Percentiles rank a stretch among this genome's conserved stretches.
phyloP scores from a whole-genome alignment of 2,329 filamentous ascomycete genomes.

The Corynespora cassiicola region DNA sequence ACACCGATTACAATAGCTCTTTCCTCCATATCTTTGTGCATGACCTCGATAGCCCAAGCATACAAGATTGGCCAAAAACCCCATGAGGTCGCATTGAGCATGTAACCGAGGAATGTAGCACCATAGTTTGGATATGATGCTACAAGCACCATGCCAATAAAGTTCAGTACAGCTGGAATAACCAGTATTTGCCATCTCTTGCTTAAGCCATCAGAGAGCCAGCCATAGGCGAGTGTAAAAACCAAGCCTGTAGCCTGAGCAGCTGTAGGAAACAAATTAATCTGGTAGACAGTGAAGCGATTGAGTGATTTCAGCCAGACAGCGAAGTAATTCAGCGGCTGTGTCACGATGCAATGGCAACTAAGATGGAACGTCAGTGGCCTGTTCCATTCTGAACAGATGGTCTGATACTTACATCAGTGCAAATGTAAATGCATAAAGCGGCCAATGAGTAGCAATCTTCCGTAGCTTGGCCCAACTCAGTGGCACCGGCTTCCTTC shows the following conservation, averaged over 20 bases:
- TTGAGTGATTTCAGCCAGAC: slow-evolving; percentile 17
- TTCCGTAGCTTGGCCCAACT: slow-evolving; percentile 10
- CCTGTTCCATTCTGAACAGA: background rate
- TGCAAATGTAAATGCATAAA: slow-evolving; percentile 18
- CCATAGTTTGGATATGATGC: slow-evolving; percentile 19
- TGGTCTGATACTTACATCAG: slow-evolving; percentile 11
- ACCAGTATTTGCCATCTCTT: slow-evolving; percentile 17
- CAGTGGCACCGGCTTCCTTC: slow-evolving; percentile 16
- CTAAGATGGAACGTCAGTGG: no score
- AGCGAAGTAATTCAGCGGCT: slow-evolving; percentile 20
- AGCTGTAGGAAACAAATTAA: slow-evolving; percentile 21
- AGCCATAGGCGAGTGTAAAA: slow-evolving; percentile 12
- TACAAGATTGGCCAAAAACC: slow-evolving; percentile 19
- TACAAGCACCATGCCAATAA: slow-evolving; percentile 18
- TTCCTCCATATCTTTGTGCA: slow-evolving; percentile 52
- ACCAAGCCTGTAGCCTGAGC: slow-evolving; percentile 17
- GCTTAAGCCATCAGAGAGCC: slow-evolving; percentile 17
- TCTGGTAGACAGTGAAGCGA: slow-evolving; percentile 17
- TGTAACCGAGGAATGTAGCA: slow-evolving; percentile 17
- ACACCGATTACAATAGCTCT: slow-evolving; percentile 53
- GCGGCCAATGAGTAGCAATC: slow-evolving; percentile 12
- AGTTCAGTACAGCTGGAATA: slow-evolving; percentile 18
- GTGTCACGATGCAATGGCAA: slow-evolving; percentile 16
- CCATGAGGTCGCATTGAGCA: slow-evolving; percentile 20
- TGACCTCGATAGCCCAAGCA: slow-evolving; percentile 56